Evolutionary conservation across 2,329 filamentous ascomycete genomes (phyloP), one percentile per base, ranked within the genome.

Genomic region (Penicillium aurantiogriseum): DNA sequence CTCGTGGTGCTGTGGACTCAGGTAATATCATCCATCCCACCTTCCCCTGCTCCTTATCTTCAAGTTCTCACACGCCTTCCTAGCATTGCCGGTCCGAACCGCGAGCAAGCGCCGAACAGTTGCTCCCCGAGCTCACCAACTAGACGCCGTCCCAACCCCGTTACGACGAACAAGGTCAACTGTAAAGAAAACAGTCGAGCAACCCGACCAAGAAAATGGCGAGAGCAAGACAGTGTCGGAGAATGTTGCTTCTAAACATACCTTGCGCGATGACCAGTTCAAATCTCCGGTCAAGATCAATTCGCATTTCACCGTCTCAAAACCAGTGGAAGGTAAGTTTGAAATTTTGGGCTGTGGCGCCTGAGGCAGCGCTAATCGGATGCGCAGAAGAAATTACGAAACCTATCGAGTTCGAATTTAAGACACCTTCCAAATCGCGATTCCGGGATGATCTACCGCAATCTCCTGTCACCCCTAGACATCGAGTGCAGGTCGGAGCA

Each of bases 381-480:
- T 33, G 58, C 58, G 51, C 73, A 79, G 69, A 83, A 76, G 77
- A 80, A 62, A 78, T 77, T 52, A 56, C 69, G 31, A 73, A 69
- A 53, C 75, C 68, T 40, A 71, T 64, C 10, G 69, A 73, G 57
- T 71, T 64, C n/a, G 69, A 73, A 57, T 73, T 80, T 59, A 79
- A 79, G 66, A 78, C 77, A 51, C 75, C 80, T 42, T 76, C 79
- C 46, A 84, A 85, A 15, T 79, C 87, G 50, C 89, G 73, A 56
- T 76, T 69, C 87, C 90, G 89, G 74, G 89, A 97, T 85, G 91
- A 84, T 47, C 82, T 93, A 58, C 84, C 85, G 65, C 82, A 81
- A 61, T 82, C 86, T 21, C 88, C 89, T 3, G 82, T 88, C 54
- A 97, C 93, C 5, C 93, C 93, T 43, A 86, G 90, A 57, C 92